phyloP scores from a whole-genome alignment of 257 asterid species.

The Solanum tacnaense region DNA sequence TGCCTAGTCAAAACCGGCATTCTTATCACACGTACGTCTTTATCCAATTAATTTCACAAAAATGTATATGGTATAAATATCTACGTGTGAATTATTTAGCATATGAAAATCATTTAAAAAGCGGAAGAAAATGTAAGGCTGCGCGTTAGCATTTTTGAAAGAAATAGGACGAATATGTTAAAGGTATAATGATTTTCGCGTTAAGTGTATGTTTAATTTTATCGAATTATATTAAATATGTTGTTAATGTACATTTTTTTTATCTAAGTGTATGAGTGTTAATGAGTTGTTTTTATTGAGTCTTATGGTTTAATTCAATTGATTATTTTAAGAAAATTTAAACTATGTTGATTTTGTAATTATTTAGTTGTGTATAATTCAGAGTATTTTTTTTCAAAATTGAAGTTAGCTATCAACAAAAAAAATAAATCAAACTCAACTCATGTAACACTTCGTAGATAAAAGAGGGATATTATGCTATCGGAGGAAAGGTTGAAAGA shows the following conservation, averaged over 20 bases:
- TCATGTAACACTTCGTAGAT: neutral
- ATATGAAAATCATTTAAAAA: neutral
- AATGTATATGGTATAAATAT: neutral
- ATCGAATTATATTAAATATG: too few relatives aligned
- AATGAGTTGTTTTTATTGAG: neutral
- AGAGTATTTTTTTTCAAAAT: too few relatives aligned
- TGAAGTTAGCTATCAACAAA: too few relatives aligned
- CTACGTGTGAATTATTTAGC: neutral
- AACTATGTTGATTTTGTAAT: too few relatives aligned
- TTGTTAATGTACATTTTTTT: fast-evolving
- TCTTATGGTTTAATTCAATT: too few relatives aligned
- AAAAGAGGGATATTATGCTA: too few relatives aligned
- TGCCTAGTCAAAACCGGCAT: neutral
- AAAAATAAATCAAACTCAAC: too few relatives aligned
- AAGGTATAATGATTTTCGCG: neutral
- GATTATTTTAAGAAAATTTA: too few relatives aligned
- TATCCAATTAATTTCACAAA: neutral
- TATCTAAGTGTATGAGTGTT: neutral
- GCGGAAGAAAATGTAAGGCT: neutral
- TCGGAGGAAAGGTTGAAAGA: neutral
- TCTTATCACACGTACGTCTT: neutral
- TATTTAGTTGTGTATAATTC: too few relatives aligned
- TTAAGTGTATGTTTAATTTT: too few relatives aligned
- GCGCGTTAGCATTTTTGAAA: neutral
- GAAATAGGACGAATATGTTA: fast-evolving